Evolutionary conservation across 306 rosid genomes (phyloP).

Genomic region (barrel medic (Medicago truncatula)): DNA sequence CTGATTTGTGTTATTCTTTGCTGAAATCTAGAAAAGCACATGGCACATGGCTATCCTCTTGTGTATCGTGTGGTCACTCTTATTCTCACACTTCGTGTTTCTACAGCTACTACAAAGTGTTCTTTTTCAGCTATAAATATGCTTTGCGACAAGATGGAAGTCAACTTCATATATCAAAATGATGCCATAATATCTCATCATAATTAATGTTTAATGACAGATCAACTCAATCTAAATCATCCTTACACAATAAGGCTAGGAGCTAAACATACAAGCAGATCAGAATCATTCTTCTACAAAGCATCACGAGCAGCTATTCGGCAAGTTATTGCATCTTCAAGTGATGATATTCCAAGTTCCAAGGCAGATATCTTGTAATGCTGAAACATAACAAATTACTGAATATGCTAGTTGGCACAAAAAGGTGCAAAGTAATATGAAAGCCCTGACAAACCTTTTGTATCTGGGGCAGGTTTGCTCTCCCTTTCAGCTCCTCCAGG

Average conservation of each 20-base stretch:
- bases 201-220: not conserved
- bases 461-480: constrained; percentile 80
- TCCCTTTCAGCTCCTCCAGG: constrained; percentile 72
- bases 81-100: not conserved
- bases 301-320: constrained; percentile 86
- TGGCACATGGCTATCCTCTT: not conserved
- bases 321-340: constrained; percentile 78
- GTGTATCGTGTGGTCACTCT: not conserved
- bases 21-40: not conserved
- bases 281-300: constrained; percentile 54
- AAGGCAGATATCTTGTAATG: constrained; percentile 74
- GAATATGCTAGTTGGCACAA: constrained; percentile 28
- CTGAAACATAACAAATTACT: constrained; percentile 55
- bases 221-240: constrained; percentile 1
- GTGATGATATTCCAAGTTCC: constrained; percentile 79
- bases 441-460: constrained; percentile 59
- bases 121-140: not conserved
- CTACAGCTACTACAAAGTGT: not conserved
- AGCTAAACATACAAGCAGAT: constrained; percentile 31
- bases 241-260: not conserved
- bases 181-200: not conserved
- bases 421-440: constrained; percentile 9
- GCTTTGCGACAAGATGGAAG: not conserved
- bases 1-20: not conserved
- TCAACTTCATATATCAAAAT: not conserved